Evolutionary conservation across 306 rosid genomes (phyloP), one percentile per base, ranked within the genome.

Genomic region (Luffa acutangula): DNA sequence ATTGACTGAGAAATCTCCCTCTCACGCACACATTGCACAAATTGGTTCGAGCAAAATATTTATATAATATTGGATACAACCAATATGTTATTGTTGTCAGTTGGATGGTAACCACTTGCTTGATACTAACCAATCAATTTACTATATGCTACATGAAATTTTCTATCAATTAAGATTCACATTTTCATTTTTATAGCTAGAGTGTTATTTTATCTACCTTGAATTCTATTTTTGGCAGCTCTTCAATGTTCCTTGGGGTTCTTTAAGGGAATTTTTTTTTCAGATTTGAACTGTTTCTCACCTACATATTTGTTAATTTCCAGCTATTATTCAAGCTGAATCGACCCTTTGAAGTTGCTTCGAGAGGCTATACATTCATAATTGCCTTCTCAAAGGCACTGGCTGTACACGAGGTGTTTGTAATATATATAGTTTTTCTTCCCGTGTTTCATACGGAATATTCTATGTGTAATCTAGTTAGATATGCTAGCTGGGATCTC

Each of bases 281-380:
- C 14, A 42, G 75, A 52, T 21, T 48, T 45, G 56, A 45, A 78
- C 42, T n/a, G 54, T 14, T 8, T 52, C 76, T 65, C 65, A 79
- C 53, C 59, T 36, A 14, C 76, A 77, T 77, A 78, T 77, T 46
- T 81, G 82, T 75, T 81, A 78, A 54, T 85, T 85, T 88, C 83
- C 88, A 95, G 99, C 92, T 95, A 70, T 82, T 95, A 80, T 91
- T 95, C 89, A 93, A 93, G 94, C 94, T 95, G 82, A 88, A 86
- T 62, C 97, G 97, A 31, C 92, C 93, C 57, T 82, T 90, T 83
- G 99, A 93, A 89, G 99, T 87, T 86, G 93, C 99, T 66, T 86
- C 97, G 72, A 91, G 97, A 79, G 99, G 99, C 79, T 93, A 89
- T 88, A 82, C 91, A 21, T 95, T 93, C 92, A 93, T 95, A 82